Evolutionary conservation across 192 early-diverging fungal genomes (phyloP), one percentile per base, ranked within the genome.

Genomic region (Phycomyces nitens): DNA sequence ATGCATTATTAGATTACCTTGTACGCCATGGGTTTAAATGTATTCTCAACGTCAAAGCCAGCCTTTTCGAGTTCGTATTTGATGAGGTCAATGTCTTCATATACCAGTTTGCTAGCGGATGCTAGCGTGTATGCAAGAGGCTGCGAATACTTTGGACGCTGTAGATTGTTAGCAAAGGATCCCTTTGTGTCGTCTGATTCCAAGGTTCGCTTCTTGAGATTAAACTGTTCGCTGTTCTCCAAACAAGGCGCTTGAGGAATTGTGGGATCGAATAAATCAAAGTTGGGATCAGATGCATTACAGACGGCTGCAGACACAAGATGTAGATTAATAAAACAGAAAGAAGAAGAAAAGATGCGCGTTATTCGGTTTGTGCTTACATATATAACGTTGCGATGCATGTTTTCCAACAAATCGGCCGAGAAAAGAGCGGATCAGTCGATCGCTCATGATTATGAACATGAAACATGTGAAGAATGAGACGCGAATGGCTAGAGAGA

Each of bases 11-110:
- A n/a, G n/a, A n/a, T 42, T 70, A 80, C 79, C 79, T 65, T 82
- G 47, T 82, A 82, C 14, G 72, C 80, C 20, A 82, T 73, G 14
- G 80, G 72, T n/a, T 68, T 60, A 56, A 82, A 82, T 10, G 80
- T 75, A 18, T 75, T 71, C 34, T 72, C 60, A 18, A 82, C 53
- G 65, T 82, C 77, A 66, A 77, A 82, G 20, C 80, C 80, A n/a
- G 80, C 68, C 15, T 41, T 58, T 18, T 61, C 55, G 9, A 82
- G 68, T 42, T 82, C 80, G 26, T 79, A 79, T 27, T 74, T 63
- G n/a, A 82, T 82, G 12, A 82, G 64, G 1, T 69, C 73, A 9
- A 82, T 75, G 38, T 82, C 75, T 38, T 82, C 80, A 41, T 82
- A 82, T 3, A 75, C 80, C 0, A 82, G 56, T 27, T 80, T 79